phyloP scores from a whole-genome alignment of 1,284 basidiomycete species.

The Takashimella tepidaria region DNA sequence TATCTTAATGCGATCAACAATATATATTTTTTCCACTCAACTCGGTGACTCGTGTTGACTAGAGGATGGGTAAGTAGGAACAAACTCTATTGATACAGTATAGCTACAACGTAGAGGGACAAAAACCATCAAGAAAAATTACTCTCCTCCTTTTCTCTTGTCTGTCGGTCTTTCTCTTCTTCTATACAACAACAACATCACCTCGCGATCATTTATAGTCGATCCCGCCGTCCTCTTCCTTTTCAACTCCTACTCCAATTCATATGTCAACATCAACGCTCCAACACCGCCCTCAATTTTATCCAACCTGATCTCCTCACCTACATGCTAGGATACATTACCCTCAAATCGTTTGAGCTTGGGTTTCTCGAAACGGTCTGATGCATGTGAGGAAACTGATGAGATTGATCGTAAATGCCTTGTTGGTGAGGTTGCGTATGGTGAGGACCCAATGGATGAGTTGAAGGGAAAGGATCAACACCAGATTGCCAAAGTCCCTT shows the following conservation, averaged over 20 bases:
- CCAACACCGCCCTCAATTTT: not conserved
- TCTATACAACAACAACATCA: not conserved
- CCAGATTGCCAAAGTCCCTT: not conserved
- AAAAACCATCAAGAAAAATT: no score
- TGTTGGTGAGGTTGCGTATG: no score
- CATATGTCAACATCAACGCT: no score
- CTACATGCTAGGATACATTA: slow-evolving; percentile 19
- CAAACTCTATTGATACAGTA: not conserved
- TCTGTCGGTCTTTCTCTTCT: not conserved
- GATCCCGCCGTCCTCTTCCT: no score
- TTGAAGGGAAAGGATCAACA: not conserved
- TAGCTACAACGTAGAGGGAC: not conserved
- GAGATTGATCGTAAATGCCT: slow-evolving; percentile 8
- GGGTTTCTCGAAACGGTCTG: slow-evolving; percentile 20
- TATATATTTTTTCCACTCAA: no score
- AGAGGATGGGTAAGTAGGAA: no score
- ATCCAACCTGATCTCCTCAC: not conserved
- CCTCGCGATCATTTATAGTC: no score
- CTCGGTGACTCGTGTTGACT: no score
- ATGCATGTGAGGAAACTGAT: slow-evolving; percentile 28
- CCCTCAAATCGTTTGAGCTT: slow-evolving; percentile 28
- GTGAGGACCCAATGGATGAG: no score
- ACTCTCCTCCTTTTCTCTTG: not conserved
- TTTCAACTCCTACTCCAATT: no score
- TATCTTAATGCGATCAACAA: no score